Evolutionary conservation across 805 yeast genomes (phyloP).

Genomic region (Myxozyma nipponensis): DNA sequence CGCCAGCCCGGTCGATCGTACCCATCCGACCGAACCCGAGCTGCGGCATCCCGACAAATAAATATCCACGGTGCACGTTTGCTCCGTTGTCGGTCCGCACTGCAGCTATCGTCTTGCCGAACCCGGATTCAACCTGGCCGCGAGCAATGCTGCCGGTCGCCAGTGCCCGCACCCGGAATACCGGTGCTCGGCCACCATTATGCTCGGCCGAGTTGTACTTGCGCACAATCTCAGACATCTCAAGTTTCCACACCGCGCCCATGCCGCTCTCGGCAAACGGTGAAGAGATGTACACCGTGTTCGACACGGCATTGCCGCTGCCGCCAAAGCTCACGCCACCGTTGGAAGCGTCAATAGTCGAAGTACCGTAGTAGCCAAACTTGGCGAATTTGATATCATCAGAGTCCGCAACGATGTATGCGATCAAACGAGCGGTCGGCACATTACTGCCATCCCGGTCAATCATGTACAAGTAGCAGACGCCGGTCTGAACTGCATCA

Average conservation of each 20-base stretch:
- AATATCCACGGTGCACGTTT: not conserved
- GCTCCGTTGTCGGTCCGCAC: not conserved
- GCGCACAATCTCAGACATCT: slow-evolving; percentile 14
- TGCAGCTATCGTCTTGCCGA: slow-evolving; percentile 19
- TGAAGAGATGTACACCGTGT: slow-evolving; percentile 40
- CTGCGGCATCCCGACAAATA: slow-evolving; percentile 25
- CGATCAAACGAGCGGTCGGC: slow-evolving; percentile 25
- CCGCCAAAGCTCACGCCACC: not conserved
- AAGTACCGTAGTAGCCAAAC: slow-evolving; percentile 38
- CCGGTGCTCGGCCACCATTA: slow-evolving; percentile 3
- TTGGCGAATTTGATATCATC: slow-evolving; percentile 30
- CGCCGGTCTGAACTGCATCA: slow-evolving; percentile 37
- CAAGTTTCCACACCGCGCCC: slow-evolving; percentile 48
- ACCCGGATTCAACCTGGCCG: slow-evolving; percentile 18
- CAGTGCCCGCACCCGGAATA: slow-evolving; percentile 7
- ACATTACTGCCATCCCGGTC: slow-evolving; percentile 3
- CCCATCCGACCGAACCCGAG: slow-evolving; percentile 22
- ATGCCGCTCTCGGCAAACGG: slow-evolving; percentile 42
- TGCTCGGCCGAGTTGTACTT: not conserved
- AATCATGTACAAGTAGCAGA: slow-evolving; percentile 38
- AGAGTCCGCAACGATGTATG: slow-evolving; percentile 28
- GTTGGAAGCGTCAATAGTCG: slow-evolving; percentile 20
- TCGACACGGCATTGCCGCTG: slow-evolving; percentile 1
- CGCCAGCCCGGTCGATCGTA: not conserved
- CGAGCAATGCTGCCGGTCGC: slow-evolving; percentile 6